Evolutionary conservation across 345 rosid species (phyloP), one percentile per base, ranked within the genome.

Genomic region (Rhodamnia argentea): DNA sequence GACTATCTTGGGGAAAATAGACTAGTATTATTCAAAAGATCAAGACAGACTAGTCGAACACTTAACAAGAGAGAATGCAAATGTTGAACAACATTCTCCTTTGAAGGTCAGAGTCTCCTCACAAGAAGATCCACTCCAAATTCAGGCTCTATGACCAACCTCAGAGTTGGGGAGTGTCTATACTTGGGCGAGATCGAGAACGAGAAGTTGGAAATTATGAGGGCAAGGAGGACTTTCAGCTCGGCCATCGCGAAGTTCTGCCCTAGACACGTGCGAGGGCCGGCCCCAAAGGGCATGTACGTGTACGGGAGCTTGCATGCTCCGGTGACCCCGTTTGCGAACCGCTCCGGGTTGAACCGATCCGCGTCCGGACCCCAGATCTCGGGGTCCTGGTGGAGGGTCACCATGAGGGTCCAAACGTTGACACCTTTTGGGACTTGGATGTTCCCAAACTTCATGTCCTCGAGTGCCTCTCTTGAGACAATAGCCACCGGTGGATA

Each of bases 301-400:
- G 86, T 60, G 58, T 88, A 88, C 0, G 89, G 90, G 23, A 58
- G 60, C 82, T 90, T 88, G 91, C 92, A 87, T 12, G 89, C 90
- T 37, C 88, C 85, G 12, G 83, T 84, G 52, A 91, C 59, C 4
- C 91, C 91, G 16, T 87, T 37, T 7, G 53, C 54, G 32, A 91
- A 91, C 57, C 91, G 86, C 82, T 86, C 87, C 4, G 91, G 92
- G 52, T 58, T 84, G 86, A 90, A 91, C 64, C 51, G 57, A 42
- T 88, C 55, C 2, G 90, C 87, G 42, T 89, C 89, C 2, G 86
- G 86, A n/a, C 92, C 91, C 91, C 86, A 89, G 5, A 87, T 85
- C 24, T 55, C 76, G 8, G 88, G 87, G 56, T 87, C 88, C 20
- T 74, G 88, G 78, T 85, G 91, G 56, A 87, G 76, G 5, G 83